Percentiles rank a stretch among this genome's conserved stretches.
phyloP scores from a whole-genome alignment of 768 basidiomycete genomes.

The Mycena maculata region DNA sequence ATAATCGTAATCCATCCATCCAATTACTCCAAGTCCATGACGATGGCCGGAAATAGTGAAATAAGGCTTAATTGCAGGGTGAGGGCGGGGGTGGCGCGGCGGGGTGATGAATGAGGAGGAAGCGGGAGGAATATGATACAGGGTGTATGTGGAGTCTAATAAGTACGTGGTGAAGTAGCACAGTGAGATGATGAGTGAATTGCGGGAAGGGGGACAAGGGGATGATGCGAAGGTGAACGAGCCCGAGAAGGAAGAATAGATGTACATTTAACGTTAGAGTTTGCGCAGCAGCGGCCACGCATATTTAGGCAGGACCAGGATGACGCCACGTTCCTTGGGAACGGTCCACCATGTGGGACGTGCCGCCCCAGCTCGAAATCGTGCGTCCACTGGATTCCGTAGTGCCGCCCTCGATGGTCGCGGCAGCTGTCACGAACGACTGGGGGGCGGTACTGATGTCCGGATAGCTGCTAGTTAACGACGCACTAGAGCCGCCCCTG shows the following conservation, averaged over 20 bases:
- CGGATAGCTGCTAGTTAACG: conserved; percentile 54
- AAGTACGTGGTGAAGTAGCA: conserved; percentile 42
- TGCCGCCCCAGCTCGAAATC: conserved; percentile 61
- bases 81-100: conserved; percentile 16
- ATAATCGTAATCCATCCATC: conserved; percentile 19
- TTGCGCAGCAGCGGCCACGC: conserved; percentile 22
- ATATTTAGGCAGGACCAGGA: conserved; percentile 24
- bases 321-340: conserved; percentile 38
- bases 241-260: conserved; percentile 18
- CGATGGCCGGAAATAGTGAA: conserved; percentile 22
- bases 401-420: conserved; percentile 63
- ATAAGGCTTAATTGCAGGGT: conserved; percentile 29
- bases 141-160: conserved; percentile 44
- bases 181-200: conserved; percentile 7
- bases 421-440: conserved; percentile 76
- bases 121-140: conserved; percentile 32
- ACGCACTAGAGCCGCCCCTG: conserved; percentile 29
- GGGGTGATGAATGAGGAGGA: conserved; percentile 20
- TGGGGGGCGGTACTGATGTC: conserved; percentile 78
- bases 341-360: conserved; percentile 56
- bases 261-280: conserved; percentile 29
- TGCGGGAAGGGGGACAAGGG: conserved; percentile 5
- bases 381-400: conserved; percentile 64
- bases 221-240: conserved; percentile 17
- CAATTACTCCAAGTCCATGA: conserved; percentile 23